These are phyloP conservation scores for Rhododendron mucronatum DNA, from an alignment of 148 eudicot species.

Conservation along the genomic window DNA sequence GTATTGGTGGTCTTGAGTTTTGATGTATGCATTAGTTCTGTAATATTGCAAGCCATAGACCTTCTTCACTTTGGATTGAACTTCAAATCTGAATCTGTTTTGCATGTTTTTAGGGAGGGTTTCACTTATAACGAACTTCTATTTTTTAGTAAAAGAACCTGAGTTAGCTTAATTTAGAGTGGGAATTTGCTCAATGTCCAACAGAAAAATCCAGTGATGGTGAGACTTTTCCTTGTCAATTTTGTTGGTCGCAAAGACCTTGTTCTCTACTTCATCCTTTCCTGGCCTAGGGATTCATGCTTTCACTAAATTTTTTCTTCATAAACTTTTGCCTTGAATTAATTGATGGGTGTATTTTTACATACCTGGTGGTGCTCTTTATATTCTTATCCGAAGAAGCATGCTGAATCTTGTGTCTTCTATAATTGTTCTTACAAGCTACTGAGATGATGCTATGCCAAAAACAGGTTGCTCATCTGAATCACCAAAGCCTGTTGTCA, in stretches of 20 bases:
- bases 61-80: background rate
- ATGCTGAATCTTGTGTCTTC: background rate
- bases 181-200: background rate
- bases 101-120: background rate
- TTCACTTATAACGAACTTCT: background rate
- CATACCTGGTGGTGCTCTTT: background rate
- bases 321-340: background rate
- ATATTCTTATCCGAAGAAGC: background rate
- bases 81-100: background rate
- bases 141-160: background rate
- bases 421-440: background rate
- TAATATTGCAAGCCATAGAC: background rate
- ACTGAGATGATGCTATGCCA: slow-evolving; percentile 6
- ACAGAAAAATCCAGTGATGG: background rate
- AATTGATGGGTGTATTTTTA: background rate
- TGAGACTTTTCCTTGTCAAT: background rate
- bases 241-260: background rate
- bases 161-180: background rate
- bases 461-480: slow-evolving; percentile 65
- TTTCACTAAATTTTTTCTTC: background rate
- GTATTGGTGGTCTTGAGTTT: background rate
- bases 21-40: background rate
- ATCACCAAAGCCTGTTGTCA: slow-evolving; percentile 46
- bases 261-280: background rate
- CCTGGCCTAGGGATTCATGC: background rate